Conservation (phyloP, 176 grass and related monocot species). For the Chloris gayana region DNA sequence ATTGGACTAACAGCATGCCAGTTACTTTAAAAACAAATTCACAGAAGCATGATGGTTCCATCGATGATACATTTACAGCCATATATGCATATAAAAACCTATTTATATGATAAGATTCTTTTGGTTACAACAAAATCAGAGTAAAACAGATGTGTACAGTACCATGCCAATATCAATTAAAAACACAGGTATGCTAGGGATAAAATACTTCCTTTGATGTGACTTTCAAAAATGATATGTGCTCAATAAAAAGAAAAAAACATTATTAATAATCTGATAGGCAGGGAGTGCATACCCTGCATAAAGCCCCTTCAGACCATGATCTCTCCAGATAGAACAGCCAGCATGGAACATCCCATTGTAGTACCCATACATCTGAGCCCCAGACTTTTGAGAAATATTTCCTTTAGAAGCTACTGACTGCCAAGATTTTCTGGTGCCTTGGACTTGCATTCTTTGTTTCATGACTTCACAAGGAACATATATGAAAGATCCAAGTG, state of each 20-base stretch:
- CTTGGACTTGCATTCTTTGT: slow-evolving; percentile 97
- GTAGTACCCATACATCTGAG: slow-evolving; percentile 83
- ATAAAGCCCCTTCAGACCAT: slow-evolving; percentile 85
- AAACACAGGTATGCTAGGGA: neutral
- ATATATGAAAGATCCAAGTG: slow-evolving; percentile 94
- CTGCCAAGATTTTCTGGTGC: slow-evolving; percentile 75
- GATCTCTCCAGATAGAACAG: slow-evolving; percentile 80
- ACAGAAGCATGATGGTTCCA: neutral
- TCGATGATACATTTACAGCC: neutral
- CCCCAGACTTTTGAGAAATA: slow-evolving; percentile 49
- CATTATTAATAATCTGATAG: slow-evolving; percentile 15
- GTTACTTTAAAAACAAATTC: neutral
- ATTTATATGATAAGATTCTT: neutral
- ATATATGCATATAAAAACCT: slow-evolving; percentile 13
- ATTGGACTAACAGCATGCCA: slow-evolving; percentile 18
- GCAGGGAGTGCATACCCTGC: slow-evolving; percentile 61
- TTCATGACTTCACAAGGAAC: slow-evolving; percentile 98
- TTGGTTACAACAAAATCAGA: neutral
- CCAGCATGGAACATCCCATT: slow-evolving; percentile 90
- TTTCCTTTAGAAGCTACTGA: slow-evolving; percentile 54
- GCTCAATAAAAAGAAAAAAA: neutral
- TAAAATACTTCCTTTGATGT: neutral
- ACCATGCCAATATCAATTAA: neutral
- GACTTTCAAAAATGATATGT: neutral
- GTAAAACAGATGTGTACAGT: neutral